These are phyloP conservation scores for Trichomonas tenax DNA, from an alignment of 208 protist species.

Conservation along the genomic window DNA sequence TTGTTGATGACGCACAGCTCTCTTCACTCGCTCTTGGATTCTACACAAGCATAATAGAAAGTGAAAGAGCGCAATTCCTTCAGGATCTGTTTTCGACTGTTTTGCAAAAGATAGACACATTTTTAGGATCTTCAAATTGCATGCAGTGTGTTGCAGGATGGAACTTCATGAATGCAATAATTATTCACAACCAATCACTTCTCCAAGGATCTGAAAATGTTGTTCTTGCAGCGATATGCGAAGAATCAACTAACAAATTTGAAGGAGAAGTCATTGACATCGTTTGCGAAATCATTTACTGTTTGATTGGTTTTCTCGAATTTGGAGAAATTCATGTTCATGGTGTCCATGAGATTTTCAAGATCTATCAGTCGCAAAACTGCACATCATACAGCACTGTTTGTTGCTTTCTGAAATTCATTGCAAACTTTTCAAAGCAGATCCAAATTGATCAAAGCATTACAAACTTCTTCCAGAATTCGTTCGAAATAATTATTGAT, in stretches of 20 bases:
- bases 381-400: not conserved
- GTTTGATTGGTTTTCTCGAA: not conserved
- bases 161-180: not conserved
- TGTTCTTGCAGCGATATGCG: not conserved
- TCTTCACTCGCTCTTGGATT: not conserved
- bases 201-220: not conserved
- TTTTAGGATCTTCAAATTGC: not conserved
- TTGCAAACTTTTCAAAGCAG: not conserved
- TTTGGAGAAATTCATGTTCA: not conserved
- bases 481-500: too few relatives aligned
- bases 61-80: not conserved
- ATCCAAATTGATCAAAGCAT: too few relatives aligned
- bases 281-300: not conserved
- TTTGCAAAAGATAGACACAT: not conserved
- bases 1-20: not conserved
- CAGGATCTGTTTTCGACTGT: not conserved
- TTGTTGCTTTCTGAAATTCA: not conserved
- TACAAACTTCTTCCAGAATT: too few relatives aligned
- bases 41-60: not conserved
- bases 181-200: not conserved
- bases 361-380: not conserved
- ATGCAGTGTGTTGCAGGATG: not conserved
- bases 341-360: not conserved
- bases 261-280: not conserved
- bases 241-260: not conserved